Evolutionary conservation across 768 basidiomycete species (phyloP).

Genomic region (Calocybe gangraenosa): DNA sequence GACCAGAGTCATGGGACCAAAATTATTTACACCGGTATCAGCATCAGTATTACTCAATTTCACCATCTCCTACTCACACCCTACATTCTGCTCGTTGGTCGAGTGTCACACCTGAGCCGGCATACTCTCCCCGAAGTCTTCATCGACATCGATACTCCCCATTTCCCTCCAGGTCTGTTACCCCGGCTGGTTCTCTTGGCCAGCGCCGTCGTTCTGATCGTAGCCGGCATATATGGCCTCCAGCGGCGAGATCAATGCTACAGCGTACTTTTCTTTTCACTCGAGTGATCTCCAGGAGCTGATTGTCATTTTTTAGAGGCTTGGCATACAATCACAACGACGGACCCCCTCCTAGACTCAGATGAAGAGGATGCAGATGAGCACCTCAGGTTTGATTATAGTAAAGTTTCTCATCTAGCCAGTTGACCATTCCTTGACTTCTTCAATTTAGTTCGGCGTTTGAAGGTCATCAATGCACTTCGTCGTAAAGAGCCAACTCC

Average conservation of each 20-base stretch:
- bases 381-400: conserved; percentile 59
- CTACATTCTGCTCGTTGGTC: too few species aligned
- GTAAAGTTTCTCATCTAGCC: conserved; percentile 31
- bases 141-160: conserved; percentile 33
- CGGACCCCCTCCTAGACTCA: conserved; percentile 73
- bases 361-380: conserved; percentile 70
- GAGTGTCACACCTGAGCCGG: conserved; percentile 4
- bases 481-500: conserved; percentile 58
- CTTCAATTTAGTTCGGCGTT: conserved; percentile 45
- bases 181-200: conserved; percentile 7
- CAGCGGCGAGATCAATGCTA: conserved; percentile 50
- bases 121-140: not conserved
- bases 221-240: conserved; percentile 17
- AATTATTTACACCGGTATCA: too few species aligned
- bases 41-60: too few species aligned
- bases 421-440: conserved; percentile 8
- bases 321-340: conserved; percentile 62
- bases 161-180: conserved; percentile 19
- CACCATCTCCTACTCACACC: too few species aligned
- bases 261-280: conserved; percentile 47
- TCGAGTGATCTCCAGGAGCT: not conserved
- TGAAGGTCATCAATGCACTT: conserved; percentile 56
- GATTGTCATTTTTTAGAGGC: conserved; percentile 46
- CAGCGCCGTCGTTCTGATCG: conserved; percentile 8
- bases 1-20: too few species aligned